Evolutionary conservation across 2,329 filamentous ascomycete species (phyloP), one percentile per base, ranked within the genome.

Genomic region (Hymenoscyphus linearis): DNA sequence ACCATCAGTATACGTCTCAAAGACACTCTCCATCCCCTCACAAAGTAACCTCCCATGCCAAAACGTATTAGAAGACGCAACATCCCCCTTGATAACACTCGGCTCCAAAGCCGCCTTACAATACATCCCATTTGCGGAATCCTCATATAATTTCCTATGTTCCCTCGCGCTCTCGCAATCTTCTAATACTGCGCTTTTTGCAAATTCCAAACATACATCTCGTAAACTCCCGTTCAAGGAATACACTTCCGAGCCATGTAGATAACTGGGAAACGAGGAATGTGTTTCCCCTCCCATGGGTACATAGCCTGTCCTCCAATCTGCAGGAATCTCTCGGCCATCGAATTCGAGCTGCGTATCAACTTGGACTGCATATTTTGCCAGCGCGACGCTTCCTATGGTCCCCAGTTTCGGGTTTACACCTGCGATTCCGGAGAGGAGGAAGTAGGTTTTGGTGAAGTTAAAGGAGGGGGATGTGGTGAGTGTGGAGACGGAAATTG

Each of bases 281-380:
- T 87, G 85, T 5, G 71, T 66, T 26, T 77, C 72, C 25, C 80
- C 77, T 16, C 86, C 88, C 68, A 84, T 85, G 1, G 86, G 82
- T 34, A 91, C 78, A 71, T 91, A 91, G 4, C 88, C 87, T 0
- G 86, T 88, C 0, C 80, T 76, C 74, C 81, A 90, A 72, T 85
- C 86, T 1, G 71, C 70, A 0, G 87, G 86, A 36, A 90, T 82
- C 63, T 90, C 87, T 36, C 88, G 82, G 1, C 82, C 76, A 67
- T 91, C 88, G 63, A 92, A 83, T 73, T 92, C 89, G 66, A 91
- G 89, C 72, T 92, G 88, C 58, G 91, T 77, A 0, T 85, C 88
- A 2, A 91, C 87, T 70, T 92, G 89, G 4, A 92, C 81, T 0
- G 87, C 83, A 69, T 85, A 93, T 25, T 83, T 81, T 40, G 85